Evolutionary conservation across 345 rosid genomes (phyloP).

Genomic region (Lepidium aucheri): DNA sequence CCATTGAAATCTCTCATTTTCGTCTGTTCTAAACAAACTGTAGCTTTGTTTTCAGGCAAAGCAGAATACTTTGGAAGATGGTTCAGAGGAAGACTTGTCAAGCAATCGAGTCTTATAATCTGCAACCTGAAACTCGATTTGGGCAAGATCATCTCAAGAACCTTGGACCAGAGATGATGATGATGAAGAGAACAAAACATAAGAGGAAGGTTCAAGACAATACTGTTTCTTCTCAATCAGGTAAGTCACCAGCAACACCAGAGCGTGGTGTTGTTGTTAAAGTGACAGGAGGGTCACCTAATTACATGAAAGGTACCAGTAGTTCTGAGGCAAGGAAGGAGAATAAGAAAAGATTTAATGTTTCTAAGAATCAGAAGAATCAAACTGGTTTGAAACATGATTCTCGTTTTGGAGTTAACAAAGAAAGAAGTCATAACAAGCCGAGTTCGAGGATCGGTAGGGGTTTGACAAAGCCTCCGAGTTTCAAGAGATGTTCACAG

Average conservation of each 20-base stretch:
- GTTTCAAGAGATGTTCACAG: conserved; percentile 53
- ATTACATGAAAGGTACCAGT: conserved; percentile 85
- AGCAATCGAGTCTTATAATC: conserved; percentile 45
- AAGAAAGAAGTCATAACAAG: conserved; percentile 26
- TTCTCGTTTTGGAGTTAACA: conserved; percentile 30
- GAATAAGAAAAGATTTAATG: conserved; percentile 20
- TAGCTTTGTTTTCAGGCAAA: conserved; percentile 32
- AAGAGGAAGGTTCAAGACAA: conserved; percentile 43
- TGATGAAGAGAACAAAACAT: conserved; percentile 68
- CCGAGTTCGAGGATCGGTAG: conserved; percentile 49
- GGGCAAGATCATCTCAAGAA: conserved; percentile 45
- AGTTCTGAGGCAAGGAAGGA: conserved; percentile 79
- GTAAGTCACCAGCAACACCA: conserved; percentile 33
- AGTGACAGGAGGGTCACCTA: conserved; percentile 40
- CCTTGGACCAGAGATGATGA: conserved; percentile 62
- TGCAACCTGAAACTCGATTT: conserved; percentile 39
- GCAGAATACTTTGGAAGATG: conserved; percentile 33
- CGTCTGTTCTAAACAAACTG: conserved; percentile 14
- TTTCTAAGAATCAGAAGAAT: conserved; percentile 28
- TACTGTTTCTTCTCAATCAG: conserved; percentile 32
- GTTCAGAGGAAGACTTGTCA: conserved; percentile 64
- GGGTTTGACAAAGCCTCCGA: conserved; percentile 57
- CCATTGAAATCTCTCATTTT: background rate
- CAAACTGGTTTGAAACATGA: conserved; percentile 22
- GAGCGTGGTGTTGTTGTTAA: conserved; percentile 15